These are phyloP conservation scores for Mycena metata DNA, from an alignment of 768 basidiomycete genomes.

Conservation along the genomic window DNA sequence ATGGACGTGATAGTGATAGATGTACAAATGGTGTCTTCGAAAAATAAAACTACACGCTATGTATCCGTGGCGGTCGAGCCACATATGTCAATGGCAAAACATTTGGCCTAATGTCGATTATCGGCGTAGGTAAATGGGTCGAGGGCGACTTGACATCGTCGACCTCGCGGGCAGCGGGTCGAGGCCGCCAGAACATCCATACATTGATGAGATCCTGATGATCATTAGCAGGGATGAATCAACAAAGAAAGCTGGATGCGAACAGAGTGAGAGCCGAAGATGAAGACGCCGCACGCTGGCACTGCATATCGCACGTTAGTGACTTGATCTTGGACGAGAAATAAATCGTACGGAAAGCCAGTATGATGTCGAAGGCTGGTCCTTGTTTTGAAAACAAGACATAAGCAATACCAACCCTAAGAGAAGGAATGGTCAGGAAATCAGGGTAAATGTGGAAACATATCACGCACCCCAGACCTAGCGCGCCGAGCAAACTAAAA, in stretches of 20 bases:
- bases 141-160: slow-evolving; percentile 12
- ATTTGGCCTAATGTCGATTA: no score
- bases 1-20: no score
- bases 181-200: neutral
- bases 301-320: slow-evolving; percentile 11
- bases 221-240: no score
- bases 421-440: neutral
- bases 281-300: slow-evolving; percentile 14
- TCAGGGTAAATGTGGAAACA: neutral
- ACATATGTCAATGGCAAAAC: no score
- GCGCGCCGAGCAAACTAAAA: slow-evolving; percentile 46
- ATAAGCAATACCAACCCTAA: slow-evolving; percentile 23
- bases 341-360: slow-evolving; percentile 22
- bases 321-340: neutral
- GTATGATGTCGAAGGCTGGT: slow-evolving; percentile 31
- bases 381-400: slow-evolving; percentile 28
- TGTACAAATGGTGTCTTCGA: no score
- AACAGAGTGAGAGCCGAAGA: slow-evolving; percentile 34
- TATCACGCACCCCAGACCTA: slow-evolving; percentile 44
- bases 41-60: no score
- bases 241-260: neutral
- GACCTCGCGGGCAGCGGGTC: neutral
- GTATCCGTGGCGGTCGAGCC: no score
- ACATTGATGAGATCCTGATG: no score
- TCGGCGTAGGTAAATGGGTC: slow-evolving; percentile 4